phyloP scores from a whole-genome alignment of 768 basidiomycete genomes.

The Crassisporium funariophilum region DNA sequence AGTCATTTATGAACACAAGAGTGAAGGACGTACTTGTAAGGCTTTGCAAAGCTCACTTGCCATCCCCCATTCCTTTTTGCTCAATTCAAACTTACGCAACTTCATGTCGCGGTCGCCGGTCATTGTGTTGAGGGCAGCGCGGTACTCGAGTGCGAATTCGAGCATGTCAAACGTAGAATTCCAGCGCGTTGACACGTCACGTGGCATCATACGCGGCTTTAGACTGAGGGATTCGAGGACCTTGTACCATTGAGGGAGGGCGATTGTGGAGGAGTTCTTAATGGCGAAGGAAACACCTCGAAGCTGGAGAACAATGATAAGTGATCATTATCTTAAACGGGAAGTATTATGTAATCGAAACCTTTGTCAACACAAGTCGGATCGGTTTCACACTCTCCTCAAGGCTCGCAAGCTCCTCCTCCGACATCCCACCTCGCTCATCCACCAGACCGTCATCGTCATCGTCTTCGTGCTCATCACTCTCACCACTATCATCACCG shows the following conservation, averaged over 20 bases:
- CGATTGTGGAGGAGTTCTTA: slow-evolving; percentile 30
- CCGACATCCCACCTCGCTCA: slow-evolving; percentile 5
- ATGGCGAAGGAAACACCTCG: slow-evolving; percentile 12
- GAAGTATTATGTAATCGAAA: no score
- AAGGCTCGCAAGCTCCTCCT: slow-evolving; percentile 1
- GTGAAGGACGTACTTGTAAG: neutral
- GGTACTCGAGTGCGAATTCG: slow-evolving; percentile 25
- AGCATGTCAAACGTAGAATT: slow-evolving; percentile 30
- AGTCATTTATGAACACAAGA: neutral
- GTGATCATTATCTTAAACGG: slow-evolving; percentile 1
- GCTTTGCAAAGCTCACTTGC: neutral
- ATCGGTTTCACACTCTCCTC: neutral
- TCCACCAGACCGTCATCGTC: slow-evolving; percentile 26
- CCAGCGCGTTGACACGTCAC: slow-evolving; percentile 30
- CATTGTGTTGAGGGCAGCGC: slow-evolving; percentile 20
- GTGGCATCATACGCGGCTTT: slow-evolving; percentile 23
- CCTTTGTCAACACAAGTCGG: slow-evolving; percentile 3
- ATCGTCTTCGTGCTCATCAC: no score
- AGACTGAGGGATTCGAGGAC: slow-evolving; percentile 14
- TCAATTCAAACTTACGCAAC: neutral
- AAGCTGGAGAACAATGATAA: slow-evolving; percentile 11
- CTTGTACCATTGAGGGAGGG: slow-evolving; percentile 31
- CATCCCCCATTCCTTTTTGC: neutral
- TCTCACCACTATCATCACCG: neutral
- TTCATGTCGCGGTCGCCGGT: slow-evolving; percentile 10